Conservation (phyloP, 1,139 yeast genomes). For the Debaryomyces sp. region DNA sequence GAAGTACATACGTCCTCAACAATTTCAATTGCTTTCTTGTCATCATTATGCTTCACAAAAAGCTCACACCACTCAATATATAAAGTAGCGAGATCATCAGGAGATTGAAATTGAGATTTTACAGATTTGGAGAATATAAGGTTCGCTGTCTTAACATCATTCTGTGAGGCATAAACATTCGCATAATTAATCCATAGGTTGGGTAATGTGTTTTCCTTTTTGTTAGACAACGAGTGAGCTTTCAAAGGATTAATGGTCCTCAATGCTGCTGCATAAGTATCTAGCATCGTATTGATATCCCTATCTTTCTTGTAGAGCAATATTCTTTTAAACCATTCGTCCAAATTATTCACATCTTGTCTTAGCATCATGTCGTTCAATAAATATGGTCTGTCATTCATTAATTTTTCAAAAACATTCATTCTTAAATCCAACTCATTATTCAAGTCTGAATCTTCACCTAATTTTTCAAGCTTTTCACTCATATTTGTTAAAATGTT, state of each 20-base stretch:
- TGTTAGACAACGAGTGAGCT: constrained; percentile 33
- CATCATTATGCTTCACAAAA: constrained; percentile 53
- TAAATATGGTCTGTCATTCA: constrained; percentile 56
- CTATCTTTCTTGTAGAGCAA: constrained; percentile 37
- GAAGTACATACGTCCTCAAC: constrained; percentile 38
- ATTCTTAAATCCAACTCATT: constrained; percentile 46
- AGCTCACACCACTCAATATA: constrained; percentile 78
- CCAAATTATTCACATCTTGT: constrained; percentile 62
- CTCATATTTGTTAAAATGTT: constrained; percentile 41
- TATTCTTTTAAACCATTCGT: constrained; percentile 69
- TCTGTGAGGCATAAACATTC: constrained; percentile 55
- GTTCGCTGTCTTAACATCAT: constrained; percentile 64
- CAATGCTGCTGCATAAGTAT: constrained; percentile 68
- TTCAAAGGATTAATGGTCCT: constrained; percentile 65
- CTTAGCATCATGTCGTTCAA: constrained; percentile 69
- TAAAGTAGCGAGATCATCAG: constrained; percentile 66
- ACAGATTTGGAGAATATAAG: constrained; percentile 65
- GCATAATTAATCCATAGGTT: constrained; percentile 76
- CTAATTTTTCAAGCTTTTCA: constrained; percentile 23
- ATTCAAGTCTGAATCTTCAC: constrained; percentile 21
- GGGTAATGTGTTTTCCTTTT: constrained; percentile 40
- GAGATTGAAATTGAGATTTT: constrained; percentile 66
- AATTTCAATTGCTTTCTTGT: constrained; percentile 55
- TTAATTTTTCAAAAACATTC: constrained; percentile 55
- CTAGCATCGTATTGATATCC: constrained; percentile 45